Conservation (phyloP, 1,284 basidiomycete species). For the Apiotrichum montevideense region DNA sequence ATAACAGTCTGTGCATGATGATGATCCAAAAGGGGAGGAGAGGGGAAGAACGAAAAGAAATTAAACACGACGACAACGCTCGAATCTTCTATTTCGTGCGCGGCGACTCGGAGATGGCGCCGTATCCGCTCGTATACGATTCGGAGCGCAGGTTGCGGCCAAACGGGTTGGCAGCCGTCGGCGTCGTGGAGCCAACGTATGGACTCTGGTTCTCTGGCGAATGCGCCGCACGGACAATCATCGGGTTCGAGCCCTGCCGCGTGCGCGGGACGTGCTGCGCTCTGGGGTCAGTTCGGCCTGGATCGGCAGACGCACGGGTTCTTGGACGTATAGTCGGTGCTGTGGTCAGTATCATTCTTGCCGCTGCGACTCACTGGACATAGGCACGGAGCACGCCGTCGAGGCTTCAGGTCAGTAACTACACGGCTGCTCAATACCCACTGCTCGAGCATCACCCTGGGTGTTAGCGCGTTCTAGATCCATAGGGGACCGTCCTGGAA, state of each 20-base stretch:
- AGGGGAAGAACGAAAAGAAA: too few relatives aligned
- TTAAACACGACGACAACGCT: too few relatives aligned
- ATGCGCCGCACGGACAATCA: neutral
- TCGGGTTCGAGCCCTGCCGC: conserved; percentile 4
- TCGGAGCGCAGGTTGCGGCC: neutral
- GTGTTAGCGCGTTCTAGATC: neutral
- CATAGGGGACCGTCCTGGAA: neutral
- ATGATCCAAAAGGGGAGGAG: too few relatives aligned
- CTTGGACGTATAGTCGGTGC: conserved; percentile 34
- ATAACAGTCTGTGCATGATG: too few relatives aligned
- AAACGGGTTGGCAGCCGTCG: conserved; percentile 4
- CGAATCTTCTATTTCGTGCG: too few relatives aligned
- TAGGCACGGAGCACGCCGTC: conserved; percentile 49
- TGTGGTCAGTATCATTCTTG: neutral
- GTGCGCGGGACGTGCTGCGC: conserved; percentile 9
- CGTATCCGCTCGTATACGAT: neutral
- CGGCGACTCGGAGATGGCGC: neutral
- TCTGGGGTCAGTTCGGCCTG: neutral
- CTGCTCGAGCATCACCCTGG: conserved; percentile 39
- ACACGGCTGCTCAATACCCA: conserved; percentile 11
- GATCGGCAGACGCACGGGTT: conserved; percentile 31
- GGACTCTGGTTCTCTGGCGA: neutral
- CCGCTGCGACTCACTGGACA: conserved; percentile 36
- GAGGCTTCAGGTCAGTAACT: conserved; percentile 32
- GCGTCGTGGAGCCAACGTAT: conserved; percentile 7